Conservation (phyloP, 352 stramenopile species). For the Pythium phragmiticola region DNA sequence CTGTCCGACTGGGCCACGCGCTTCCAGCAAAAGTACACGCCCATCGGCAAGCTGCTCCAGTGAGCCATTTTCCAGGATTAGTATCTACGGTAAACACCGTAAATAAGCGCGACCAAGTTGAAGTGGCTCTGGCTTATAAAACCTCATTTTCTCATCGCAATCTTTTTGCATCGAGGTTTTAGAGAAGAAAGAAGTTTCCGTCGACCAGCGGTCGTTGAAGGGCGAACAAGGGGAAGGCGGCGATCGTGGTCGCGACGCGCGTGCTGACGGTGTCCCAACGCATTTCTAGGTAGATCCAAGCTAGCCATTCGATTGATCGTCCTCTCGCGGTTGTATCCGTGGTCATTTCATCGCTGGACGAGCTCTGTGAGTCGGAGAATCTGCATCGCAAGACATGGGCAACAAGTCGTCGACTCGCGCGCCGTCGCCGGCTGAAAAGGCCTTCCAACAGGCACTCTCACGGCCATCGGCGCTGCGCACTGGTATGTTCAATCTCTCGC, state of each 20-base stretch:
- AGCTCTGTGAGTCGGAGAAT: conserved; percentile 1
- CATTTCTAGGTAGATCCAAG: not conserved
- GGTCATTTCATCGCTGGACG: not conserved
- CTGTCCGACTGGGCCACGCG: conserved; percentile 93
- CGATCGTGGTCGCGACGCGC: not conserved
- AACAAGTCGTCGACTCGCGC: conserved; percentile 54
- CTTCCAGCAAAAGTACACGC: conserved; percentile 92
- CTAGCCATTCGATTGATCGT: not conserved
- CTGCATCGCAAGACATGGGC: conserved; percentile 36
- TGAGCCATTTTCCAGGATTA: not conserved
- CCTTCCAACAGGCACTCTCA: conserved; percentile 41
- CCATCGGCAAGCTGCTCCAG: conserved; percentile 68
- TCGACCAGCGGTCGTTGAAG: conserved; percentile 14
- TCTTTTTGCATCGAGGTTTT: not conserved
- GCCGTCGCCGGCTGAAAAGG: conserved; percentile 37
- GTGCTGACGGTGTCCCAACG: not conserved
- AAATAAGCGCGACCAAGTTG: conserved; percentile 21
- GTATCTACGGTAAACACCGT: conserved; percentile 18
- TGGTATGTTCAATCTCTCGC: conserved; percentile 47
- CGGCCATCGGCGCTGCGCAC: conserved; percentile 37
- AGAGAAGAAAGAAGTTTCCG: not conserved
- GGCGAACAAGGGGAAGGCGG: not conserved
- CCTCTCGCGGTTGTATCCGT: not conserved
- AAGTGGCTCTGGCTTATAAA: conserved; percentile 22
- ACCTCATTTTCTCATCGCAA: conserved; percentile 9